Evolutionary conservation across 768 basidiomycete species (phyloP), one percentile per base, ranked within the genome.

Genomic region (Russula sp.): DNA sequence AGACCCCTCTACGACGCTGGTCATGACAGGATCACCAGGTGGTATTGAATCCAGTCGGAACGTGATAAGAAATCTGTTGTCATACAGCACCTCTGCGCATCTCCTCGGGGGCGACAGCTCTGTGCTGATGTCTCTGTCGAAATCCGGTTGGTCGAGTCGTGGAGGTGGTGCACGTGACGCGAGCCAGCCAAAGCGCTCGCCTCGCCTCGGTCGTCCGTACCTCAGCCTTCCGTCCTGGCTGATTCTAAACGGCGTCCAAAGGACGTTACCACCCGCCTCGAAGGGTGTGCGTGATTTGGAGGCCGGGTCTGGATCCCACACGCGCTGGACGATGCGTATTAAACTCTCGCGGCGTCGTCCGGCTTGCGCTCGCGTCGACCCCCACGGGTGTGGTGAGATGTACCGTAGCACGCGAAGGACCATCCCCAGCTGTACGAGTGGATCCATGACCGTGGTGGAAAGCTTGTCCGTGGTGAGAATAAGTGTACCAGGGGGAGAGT

Each of bases 351-450:
- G 70, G 9, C 82, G 78, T 38, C 90, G 79, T 61, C 79, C 73
- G 2, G 78, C 82, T 65, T 90, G 84, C 2, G 90, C 81, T 8
- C 76, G 79, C 18, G 79, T 68, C 50, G 83, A 83, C 5, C 91
- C 91, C 91, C 91, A 93, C 2, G 88, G 86, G 42, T 81, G 75
- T 48, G 83, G 85, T 0, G 90, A 92, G 45, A 84, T 74, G 67
- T 84, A 87, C 14, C 89, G 88, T 55, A 90, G 74, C 34, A 86
- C 71, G 20, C 76, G 74, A 8, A 73, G 69, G 20, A 77, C 66
- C n/a, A 76, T 63, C 5, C 70, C 66, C 5, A 55, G 22, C 11
- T 66, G 71, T 3, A 70, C 58, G 0, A 68, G 59, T 1, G 57
- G 60, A n/a, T 69, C 67, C 22, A 60, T 58, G 9, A 67, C 58